These are phyloP conservation scores for Leccinum fibrillosum DNA, from an alignment of 768 basidiomycete genomes.

Conservation along the genomic window DNA sequence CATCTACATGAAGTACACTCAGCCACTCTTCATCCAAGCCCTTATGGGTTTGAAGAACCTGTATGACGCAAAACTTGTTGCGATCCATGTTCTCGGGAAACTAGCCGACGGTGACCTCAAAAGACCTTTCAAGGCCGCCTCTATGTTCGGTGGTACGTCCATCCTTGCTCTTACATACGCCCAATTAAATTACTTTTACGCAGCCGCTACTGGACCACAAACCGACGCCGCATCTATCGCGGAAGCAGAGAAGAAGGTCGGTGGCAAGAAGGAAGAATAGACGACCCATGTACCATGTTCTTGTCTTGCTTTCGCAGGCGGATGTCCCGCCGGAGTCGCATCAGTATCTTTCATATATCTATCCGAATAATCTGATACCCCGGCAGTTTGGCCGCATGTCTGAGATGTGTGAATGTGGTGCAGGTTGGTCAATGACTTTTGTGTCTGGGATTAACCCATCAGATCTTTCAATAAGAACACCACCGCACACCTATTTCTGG, in stretches of 20 bases:
- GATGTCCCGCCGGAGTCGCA: conserved; percentile 9
- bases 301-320: conserved; percentile 19
- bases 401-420: not conserved
- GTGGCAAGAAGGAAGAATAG: conserved; percentile 77
- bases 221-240: conserved; percentile 86
- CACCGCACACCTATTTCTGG: not conserved
- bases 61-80: conserved; percentile 81
- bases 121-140: conserved; percentile 80
- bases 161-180: not conserved
- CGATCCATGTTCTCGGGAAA: conserved; percentile 79
- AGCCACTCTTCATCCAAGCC: conserved; percentile 92
- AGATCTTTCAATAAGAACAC: not conserved
- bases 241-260: conserved; percentile 84
- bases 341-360: conserved; percentile 11
- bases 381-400: not conserved
- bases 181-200: conserved; percentile 1
- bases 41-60: conserved; percentile 93
- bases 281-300: conserved; percentile 5
- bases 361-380: conserved; percentile 6
- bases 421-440: not conserved
- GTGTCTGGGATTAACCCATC: not conserved
- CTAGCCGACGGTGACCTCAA: conserved; percentile 82
- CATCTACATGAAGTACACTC: conserved; percentile 91
- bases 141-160: conserved; percentile 68
- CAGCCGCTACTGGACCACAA: conserved; percentile 62